Percentiles rank a stretch among this genome's conserved stretches.
These are phyloP conservation scores for Populus hybrid DNA, from an alignment of 441 rosid genomes.

Conservation along the genomic window DNA sequence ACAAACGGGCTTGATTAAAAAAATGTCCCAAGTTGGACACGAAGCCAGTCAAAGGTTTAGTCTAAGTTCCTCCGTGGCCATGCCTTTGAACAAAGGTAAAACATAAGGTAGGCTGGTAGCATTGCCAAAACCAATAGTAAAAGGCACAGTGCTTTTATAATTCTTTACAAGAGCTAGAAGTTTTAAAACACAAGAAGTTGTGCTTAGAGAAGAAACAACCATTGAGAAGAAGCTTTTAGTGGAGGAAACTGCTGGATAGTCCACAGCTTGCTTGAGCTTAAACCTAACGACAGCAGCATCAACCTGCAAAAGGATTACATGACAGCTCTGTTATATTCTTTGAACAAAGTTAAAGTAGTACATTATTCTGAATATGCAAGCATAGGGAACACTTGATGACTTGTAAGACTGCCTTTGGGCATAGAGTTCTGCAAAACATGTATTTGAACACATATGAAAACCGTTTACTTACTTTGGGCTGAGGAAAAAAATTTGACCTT, in stretches of 20 bases:
- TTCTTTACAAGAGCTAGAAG: not conserved
- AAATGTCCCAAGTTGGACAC: not conserved
- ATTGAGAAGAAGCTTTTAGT: slow-evolving; percentile 80
- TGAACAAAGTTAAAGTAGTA: not conserved
- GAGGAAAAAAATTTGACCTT: slow-evolving; percentile 82
- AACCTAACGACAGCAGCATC: slow-evolving; percentile 91
- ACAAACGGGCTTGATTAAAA: not conserved
- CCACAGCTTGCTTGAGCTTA: slow-evolving; percentile 68
- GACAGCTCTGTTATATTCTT: not conserved
- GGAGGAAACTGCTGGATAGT: slow-evolving; percentile 81
- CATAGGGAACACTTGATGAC: not conserved
- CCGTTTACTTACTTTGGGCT: slow-evolving; percentile 67
- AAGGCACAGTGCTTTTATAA: not conserved
- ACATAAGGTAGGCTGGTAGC: too few relatives aligned
- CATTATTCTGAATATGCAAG: not conserved
- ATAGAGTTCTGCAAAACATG: not conserved
- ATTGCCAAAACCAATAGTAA: too few relatives aligned
- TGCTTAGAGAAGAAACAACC: slow-evolving; percentile 39
- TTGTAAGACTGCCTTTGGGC: not conserved
- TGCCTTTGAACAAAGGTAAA: not conserved
- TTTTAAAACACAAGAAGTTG: slow-evolving; percentile 5
- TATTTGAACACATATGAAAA: not conserved
- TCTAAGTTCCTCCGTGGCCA: not conserved
- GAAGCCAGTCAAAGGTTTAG: not conserved
- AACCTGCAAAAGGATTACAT: slow-evolving; percentile 47